phyloP scores from a whole-genome alignment of 192 early-diverging fungal genomes.

The Lobosporangium transversale region DNA sequence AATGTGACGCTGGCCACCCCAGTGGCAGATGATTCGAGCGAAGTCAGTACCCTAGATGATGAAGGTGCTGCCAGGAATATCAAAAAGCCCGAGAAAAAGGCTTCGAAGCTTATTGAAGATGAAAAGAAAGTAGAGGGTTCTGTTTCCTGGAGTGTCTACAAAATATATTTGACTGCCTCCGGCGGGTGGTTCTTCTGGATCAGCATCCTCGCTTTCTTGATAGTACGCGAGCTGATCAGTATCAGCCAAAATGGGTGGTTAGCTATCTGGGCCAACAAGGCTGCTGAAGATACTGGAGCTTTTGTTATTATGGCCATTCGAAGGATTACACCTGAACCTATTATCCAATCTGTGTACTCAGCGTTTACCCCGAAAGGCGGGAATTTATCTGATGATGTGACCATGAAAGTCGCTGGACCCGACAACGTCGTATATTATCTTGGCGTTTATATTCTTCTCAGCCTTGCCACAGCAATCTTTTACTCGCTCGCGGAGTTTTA shows the following conservation, averaged over 20 bases:
- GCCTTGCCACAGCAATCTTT: slow-evolving; percentile 47
- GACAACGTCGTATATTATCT: slow-evolving; percentile 67
- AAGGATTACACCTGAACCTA: slow-evolving; percentile 2
- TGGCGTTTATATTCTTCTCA: slow-evolving; percentile 66
- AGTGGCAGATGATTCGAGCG: slow-evolving; percentile 20
- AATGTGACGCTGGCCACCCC: slow-evolving; percentile 25
- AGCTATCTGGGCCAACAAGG: slow-evolving; percentile 65
- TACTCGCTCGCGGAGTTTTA: slow-evolving; percentile 38
- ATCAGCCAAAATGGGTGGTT: slow-evolving; percentile 59
- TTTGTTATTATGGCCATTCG: slow-evolving; percentile 14
- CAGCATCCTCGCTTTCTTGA: slow-evolving; percentile 54
- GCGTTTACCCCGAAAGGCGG: slow-evolving; percentile 20
- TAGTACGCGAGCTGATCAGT: slow-evolving; percentile 31
- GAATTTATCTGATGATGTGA: slow-evolving; percentile 5
- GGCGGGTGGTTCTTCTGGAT: slow-evolving; percentile 71
- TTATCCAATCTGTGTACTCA: slow-evolving; percentile 3
- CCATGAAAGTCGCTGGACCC: slow-evolving; percentile 4
- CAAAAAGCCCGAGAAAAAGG: slow-evolving; percentile 43
- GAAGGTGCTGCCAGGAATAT: slow-evolving; percentile 43
- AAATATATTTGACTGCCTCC: slow-evolving; percentile 75
- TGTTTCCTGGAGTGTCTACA: slow-evolving; percentile 79
- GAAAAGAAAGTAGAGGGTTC: slow-evolving; percentile 87
- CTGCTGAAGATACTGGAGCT: slow-evolving; percentile 6
- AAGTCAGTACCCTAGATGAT: slow-evolving; percentile 49
- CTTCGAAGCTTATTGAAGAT: slow-evolving; percentile 72